Evolutionary conservation across 2,329 filamentous ascomycete genomes (phyloP).

Genomic region (Penicillium griseofulvum): DNA sequence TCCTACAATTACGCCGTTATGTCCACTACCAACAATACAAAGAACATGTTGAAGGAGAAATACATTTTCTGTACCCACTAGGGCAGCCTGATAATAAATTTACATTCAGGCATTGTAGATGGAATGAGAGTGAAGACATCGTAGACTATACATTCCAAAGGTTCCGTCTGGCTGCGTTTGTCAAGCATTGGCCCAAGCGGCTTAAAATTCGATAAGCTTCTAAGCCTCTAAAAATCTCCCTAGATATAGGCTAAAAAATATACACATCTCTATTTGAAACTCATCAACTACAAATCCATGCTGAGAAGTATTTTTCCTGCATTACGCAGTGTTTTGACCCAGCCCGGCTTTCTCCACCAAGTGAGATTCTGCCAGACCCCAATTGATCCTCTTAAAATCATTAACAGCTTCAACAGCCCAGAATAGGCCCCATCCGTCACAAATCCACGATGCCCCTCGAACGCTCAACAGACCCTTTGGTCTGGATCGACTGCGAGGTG

Average conservation of each 20-base stretch:
- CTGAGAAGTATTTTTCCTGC: constrained; percentile 2
- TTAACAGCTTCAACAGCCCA: constrained; percentile 10
- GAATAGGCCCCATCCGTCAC: background rate
- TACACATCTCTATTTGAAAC: background rate
- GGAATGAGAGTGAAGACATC: background rate
- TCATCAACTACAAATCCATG: background rate
- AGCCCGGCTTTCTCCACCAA: constrained; percentile 27
- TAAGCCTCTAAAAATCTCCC: background rate
- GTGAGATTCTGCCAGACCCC: constrained; percentile 15
- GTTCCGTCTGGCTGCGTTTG: background rate
- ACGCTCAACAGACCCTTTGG: constrained; percentile 63
- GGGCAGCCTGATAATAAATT: constrained; percentile 13
- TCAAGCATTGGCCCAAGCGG: background rate
- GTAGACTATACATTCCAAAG: too few relatives aligned
- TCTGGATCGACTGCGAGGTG: constrained; percentile 83
- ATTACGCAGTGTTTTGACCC: constrained; percentile 8
- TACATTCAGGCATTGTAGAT: background rate
- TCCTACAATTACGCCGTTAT: constrained; percentile 24
- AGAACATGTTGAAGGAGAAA: constrained; percentile 20
- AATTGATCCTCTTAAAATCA: constrained; percentile 6
- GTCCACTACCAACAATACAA: constrained; percentile 21
- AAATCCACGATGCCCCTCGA: constrained; percentile 40
- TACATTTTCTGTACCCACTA: constrained; percentile 19
- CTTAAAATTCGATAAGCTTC: background rate
- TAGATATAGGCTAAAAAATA: background rate